Base-by-base conservation (phyloP, 2,329 filamentous ascomycete species). In the Davidsoniella neocaledoniae region DNA sequence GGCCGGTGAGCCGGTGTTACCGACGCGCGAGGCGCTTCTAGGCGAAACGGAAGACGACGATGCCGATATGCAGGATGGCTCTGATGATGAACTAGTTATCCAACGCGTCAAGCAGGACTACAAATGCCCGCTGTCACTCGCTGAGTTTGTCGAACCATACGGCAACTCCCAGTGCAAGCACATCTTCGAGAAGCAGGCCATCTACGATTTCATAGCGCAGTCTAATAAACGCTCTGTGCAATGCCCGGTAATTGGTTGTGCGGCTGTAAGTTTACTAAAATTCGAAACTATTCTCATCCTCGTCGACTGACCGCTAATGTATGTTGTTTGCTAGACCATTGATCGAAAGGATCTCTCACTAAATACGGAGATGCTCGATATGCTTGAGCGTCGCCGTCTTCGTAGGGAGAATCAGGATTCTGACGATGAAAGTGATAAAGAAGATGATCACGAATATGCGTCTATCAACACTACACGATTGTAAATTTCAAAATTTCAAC, bases 41-140 rank as follows among this genome's bases (percentile, higher is more conserved):
- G 58, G 57, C 9, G 55, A 55, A 12, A 12, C 10, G 8, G 61
- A 61, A 12, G 65, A 66, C 26, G 67, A 68, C 12, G 63, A 63
- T 19, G 68, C 71, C 47, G 71, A 74, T 2, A 62, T 66, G 60
- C 44, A 36, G 9, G 69, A 72, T 1, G 76, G 75, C 4, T 71
- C 72, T 14, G 79, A 82, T 49, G 79, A 83, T 17, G 83, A 88
- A 40, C 68, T 88, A 21, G 72, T 80, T 1, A 72, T 88, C 26
- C 72, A 75, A 25, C 69, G 74, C 45, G 77, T 79, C 54, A 73
- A 71, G 4, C 69, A 79, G 48, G 81, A 76, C 60, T 74, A 81
- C 29, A 79, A 76, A 57, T 88, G 83, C 58, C 81, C 82, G 0
- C 61, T 88, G 17, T 82, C 81, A 0, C 66, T 86, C 55, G 67